These are phyloP conservation scores for Linnemannia exigua DNA, from an alignment of 192 early-diverging fungal genomes.

Conservation along the genomic window DNA sequence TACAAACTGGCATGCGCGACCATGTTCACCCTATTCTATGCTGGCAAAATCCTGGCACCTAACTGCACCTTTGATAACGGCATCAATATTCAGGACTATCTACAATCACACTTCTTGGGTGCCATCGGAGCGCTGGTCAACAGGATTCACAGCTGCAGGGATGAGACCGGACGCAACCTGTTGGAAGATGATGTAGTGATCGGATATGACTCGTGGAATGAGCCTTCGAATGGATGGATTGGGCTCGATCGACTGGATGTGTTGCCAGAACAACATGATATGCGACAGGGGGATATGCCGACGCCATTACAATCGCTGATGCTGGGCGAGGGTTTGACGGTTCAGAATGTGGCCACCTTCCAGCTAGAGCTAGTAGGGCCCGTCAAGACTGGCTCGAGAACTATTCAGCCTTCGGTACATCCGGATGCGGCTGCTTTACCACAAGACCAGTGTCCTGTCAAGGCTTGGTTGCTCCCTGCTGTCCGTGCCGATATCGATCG, in stretches of 20 bases:
- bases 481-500: constrained; percentile 34
- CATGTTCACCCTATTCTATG: constrained; percentile 71
- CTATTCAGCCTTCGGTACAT: constrained; percentile 39
- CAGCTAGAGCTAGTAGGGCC: constrained; percentile 30
- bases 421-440: constrained; percentile 36
- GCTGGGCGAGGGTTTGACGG: constrained; percentile 57
- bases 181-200: constrained; percentile 60
- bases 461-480: constrained; percentile 59
- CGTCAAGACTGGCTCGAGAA: constrained; percentile 32
- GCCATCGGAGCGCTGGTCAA: constrained; percentile 57
- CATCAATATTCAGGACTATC: constrained; percentile 65
- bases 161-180: constrained; percentile 18
- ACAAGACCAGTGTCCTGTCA: not conserved
- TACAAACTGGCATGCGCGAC: constrained; percentile 64
- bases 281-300: constrained; percentile 65
- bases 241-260: constrained; percentile 52
- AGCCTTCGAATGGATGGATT: constrained; percentile 68
- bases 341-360: constrained; percentile 50
- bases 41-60: constrained; percentile 64
- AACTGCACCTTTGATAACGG: constrained; percentile 55
- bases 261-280: constrained; percentile 56
- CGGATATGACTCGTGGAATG: constrained; percentile 72
- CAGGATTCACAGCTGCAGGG: constrained; percentile 39
- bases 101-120: constrained; percentile 63
- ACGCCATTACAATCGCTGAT: constrained; percentile 63